Conservation (phyloP, 2,329 filamentous ascomycete species). For the Fusarium papillatum region DNA sequence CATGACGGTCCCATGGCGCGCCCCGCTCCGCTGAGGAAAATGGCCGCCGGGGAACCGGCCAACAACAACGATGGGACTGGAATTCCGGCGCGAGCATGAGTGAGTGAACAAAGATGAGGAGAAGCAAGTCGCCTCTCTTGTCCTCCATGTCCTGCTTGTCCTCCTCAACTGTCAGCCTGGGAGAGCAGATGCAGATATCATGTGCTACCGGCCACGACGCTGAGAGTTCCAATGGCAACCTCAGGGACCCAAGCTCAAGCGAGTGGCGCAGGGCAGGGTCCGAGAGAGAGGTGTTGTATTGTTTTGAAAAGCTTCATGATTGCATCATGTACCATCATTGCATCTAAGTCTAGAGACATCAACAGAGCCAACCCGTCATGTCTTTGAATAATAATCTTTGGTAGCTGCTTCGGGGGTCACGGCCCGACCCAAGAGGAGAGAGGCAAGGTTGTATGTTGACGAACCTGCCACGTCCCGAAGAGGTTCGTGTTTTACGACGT, state of each 20-base stretch:
- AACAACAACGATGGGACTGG: slow-evolving; percentile 26
- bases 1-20: slow-evolving; percentile 21
- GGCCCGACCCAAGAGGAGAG: slow-evolving; percentile 26
- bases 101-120: slow-evolving; percentile 5
- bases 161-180: slow-evolving; percentile 28
- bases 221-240: slow-evolving; percentile 10
- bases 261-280: slow-evolving; percentile 26
- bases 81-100: slow-evolving; percentile 22
- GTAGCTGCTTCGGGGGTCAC: slow-evolving; percentile 25
- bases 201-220: slow-evolving; percentile 28
- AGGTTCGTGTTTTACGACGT: slow-evolving; percentile 9
- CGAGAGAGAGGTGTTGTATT: slow-evolving; percentile 10
- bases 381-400: slow-evolving; percentile 28
- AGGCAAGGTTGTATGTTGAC: slow-evolving; percentile 17
- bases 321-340: slow-evolving; percentile 39
- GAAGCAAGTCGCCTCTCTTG: background rate
- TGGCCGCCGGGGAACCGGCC: slow-evolving; percentile 22
- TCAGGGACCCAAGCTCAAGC: slow-evolving; percentile 29
- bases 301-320: slow-evolving; percentile 21
- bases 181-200: slow-evolving; percentile 20
- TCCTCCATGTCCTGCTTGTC: slow-evolving; percentile 24
- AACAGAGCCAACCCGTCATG: slow-evolving; percentile 9
- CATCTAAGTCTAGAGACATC: slow-evolving; percentile 10
- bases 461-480: slow-evolving; percentile 16
- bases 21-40: slow-evolving; percentile 32